Percentiles rank a stretch among this genome's conserved stretches.
Conservation (phyloP, 139 green algal species). For the Pleodorina starrii region DNA sequence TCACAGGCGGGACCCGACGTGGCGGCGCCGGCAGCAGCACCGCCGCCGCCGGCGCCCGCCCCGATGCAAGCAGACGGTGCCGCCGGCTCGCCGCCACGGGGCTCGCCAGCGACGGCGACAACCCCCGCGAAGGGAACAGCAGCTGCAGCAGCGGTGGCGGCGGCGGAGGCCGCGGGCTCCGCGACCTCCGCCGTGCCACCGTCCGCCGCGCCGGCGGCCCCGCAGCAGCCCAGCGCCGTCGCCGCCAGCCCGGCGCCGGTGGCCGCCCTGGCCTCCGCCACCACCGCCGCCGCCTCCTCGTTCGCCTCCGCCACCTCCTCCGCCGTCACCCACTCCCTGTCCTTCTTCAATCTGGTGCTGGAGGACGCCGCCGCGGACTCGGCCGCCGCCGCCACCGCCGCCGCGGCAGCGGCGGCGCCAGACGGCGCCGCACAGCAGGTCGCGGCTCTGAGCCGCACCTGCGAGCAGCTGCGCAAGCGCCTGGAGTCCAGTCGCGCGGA, state of each 20-base stretch:
- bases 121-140: too few species aligned
- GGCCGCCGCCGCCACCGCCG: not conserved
- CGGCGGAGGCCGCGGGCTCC: too few species aligned
- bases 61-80: too few species aligned
- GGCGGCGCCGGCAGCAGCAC: too few species aligned
- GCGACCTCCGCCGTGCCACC: too few species aligned
- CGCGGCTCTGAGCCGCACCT: conserved; percentile 56
- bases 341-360: conserved; percentile 42
- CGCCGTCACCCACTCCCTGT: conserved; percentile 40
- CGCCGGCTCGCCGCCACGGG: too few species aligned
- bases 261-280: not conserved
- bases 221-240: not conserved
- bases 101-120: too few species aligned
- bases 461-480: conserved; percentile 73
- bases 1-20: too few species aligned
- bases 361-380: conserved; percentile 4
- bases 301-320: conserved; percentile 40
- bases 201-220: too few species aligned
- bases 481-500: conserved; percentile 69
- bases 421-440: conserved; percentile 24
- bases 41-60: too few species aligned
- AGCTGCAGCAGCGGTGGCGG: too few species aligned
- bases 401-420: not conserved
- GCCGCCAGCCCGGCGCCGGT: not conserved
- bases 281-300: conserved; percentile 9